Percentiles rank a stretch among this genome's conserved stretches.
These are phyloP conservation scores for Wickerhamiella spandovensis DNA, from an alignment of 805 yeast genomes.

Conservation along the genomic window DNA sequence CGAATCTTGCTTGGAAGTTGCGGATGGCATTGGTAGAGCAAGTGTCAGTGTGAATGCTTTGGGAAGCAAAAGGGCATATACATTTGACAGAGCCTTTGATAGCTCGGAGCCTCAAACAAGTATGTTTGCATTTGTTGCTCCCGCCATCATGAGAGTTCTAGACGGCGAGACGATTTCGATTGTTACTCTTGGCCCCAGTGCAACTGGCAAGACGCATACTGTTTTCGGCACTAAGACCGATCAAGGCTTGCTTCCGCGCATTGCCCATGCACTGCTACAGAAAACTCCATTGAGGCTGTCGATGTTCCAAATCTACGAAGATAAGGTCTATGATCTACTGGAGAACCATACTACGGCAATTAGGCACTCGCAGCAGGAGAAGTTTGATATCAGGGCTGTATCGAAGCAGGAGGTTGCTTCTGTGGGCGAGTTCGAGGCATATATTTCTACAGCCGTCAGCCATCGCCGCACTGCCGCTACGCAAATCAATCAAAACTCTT, in stretches of 20 bases:
- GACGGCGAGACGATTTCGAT: slow-evolving; percentile 19
- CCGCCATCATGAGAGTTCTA: background rate
- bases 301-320: slow-evolving; percentile 55
- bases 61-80: background rate
- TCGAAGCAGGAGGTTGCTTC: background rate
- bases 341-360: slow-evolving; percentile 6
- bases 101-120: background rate
- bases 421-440: background rate
- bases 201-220: slow-evolving; percentile 26
- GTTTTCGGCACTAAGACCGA: slow-evolving; percentile 27
- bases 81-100: background rate
- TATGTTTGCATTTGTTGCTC: background rate
- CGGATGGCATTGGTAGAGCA: background rate
- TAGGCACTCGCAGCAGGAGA: slow-evolving; percentile 36
- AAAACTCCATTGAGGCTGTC: slow-evolving; percentile 24
- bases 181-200: slow-evolving; percentile 26
- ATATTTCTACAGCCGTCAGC: slow-evolving; percentile 29
- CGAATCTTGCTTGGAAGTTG: background rate
- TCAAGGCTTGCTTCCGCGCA: slow-evolving; percentile 1
- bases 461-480: slow-evolving; percentile 52
- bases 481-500: slow-evolving; percentile 49
- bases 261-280: background rate
- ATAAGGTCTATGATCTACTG: slow-evolving; percentile 49
- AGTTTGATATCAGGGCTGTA: slow-evolving; percentile 24
- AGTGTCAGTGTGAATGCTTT: background rate